phyloP scores from a whole-genome alignment of 768 basidiomycete genomes.

The Clavaria fumosa region DNA sequence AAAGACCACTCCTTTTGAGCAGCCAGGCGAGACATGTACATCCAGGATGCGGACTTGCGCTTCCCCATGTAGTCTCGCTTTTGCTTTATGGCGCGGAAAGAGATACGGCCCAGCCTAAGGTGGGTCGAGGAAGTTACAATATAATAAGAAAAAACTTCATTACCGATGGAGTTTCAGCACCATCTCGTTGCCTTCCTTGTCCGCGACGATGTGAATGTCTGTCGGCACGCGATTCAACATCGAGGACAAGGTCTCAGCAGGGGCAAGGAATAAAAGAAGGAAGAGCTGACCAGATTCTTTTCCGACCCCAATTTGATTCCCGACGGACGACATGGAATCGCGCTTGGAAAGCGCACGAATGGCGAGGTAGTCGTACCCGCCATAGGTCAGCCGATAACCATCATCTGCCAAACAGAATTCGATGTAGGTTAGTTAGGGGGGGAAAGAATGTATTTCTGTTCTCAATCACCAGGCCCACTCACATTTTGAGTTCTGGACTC shows the following conservation, averaged over 20 bases:
- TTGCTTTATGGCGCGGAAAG: constrained; percentile 91
- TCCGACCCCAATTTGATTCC: constrained; percentile 96
- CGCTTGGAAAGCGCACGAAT: constrained; percentile 87
- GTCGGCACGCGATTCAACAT: neutral
- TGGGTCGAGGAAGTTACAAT: neutral
- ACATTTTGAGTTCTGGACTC: constrained; percentile 91
- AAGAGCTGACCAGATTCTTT: constrained; percentile 78
- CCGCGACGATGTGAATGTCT: constrained; percentile 88
- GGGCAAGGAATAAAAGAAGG: constrained; percentile 2
- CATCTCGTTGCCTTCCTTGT: constrained; percentile 71
- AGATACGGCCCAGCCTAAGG: constrained; percentile 82
- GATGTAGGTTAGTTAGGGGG: constrained; percentile 1
- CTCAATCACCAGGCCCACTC: constrained; percentile 8
- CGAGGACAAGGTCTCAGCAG: no score
- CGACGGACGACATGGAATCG: constrained; percentile 79
- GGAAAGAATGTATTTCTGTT: constrained; percentile 1
- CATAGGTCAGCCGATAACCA: constrained; percentile 93
- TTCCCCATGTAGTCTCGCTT: constrained; percentile 96
- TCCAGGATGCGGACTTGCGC: constrained; percentile 93
- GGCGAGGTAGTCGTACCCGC: constrained; percentile 94
- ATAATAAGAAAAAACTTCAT: constrained; percentile 8
- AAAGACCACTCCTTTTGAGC: constrained; percentile 98
- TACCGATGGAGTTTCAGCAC: constrained; percentile 91
- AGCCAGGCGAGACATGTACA: constrained; percentile 95
- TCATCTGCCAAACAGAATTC: constrained; percentile 46